These are phyloP conservation scores for Rusavskia elegans DNA, from an alignment of 495 filamentous ascomycete species.

Conservation along the genomic window DNA sequence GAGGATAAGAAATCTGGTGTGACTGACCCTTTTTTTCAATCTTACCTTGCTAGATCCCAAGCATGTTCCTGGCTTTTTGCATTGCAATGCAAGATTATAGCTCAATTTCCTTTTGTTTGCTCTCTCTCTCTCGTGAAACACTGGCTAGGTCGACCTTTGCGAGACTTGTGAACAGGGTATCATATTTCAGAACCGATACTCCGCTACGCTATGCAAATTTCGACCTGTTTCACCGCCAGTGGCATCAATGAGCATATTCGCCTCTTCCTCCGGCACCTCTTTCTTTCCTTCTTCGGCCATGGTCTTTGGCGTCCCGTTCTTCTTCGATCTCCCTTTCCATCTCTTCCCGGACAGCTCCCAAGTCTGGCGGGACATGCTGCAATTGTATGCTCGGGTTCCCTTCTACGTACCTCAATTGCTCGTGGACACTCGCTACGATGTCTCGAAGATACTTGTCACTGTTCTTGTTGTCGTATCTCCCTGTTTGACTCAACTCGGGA, in stretches of 20 bases:
- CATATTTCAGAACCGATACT: too few relatives aligned
- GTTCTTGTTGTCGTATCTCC: conserved; percentile 63
- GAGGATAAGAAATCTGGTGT: not conserved
- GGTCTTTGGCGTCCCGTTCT: conserved; percentile 44
- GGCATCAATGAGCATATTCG: conserved; percentile 24
- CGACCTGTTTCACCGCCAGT: not conserved
- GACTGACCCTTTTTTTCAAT: not conserved
- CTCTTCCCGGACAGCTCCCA: conserved; percentile 57
- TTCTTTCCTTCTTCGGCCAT: conserved; percentile 28
- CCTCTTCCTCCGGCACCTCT: conserved; percentile 24
- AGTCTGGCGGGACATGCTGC: conserved; percentile 62
- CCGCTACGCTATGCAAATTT: too few relatives aligned
- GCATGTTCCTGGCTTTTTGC: too few relatives aligned
- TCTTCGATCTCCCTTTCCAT: conserved; percentile 65
- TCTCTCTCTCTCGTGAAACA: too few relatives aligned
- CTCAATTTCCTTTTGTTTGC: too few relatives aligned
- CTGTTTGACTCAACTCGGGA: conserved; percentile 55
- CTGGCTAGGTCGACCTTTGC: too few relatives aligned
- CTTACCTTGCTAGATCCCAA: too few relatives aligned
- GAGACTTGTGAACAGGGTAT: too few relatives aligned
- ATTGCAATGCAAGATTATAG: too few relatives aligned
- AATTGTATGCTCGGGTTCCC: conserved; percentile 78
- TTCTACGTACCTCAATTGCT: conserved; percentile 76
- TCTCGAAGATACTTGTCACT: conserved; percentile 55
- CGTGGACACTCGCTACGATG: conserved; percentile 56